These are phyloP conservation scores for Austroboletus festivus DNA, from an alignment of 768 basidiomycete species.

Conservation along the genomic window DNA sequence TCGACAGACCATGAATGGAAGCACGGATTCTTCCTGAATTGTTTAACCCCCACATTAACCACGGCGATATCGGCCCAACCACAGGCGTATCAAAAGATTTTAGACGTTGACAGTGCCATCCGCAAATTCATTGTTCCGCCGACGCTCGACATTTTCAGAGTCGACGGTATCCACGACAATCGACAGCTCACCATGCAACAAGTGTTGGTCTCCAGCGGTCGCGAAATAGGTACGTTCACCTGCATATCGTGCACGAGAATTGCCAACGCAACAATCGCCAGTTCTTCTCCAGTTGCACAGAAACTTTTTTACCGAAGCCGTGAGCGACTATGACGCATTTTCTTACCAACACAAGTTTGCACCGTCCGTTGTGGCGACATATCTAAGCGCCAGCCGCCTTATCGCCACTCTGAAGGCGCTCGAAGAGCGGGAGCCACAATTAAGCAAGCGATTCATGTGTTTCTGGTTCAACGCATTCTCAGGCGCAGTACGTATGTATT, in stretches of 20 bases:
- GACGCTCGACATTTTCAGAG: constrained; percentile 43
- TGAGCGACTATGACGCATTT: constrained; percentile 52
- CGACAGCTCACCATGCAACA: constrained; percentile 65
- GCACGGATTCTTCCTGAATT: constrained; percentile 58
- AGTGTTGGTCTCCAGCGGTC: constrained; percentile 55
- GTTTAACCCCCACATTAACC: constrained; percentile 61
- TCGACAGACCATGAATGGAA: constrained; percentile 68
- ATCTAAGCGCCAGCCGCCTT: constrained; percentile 54
- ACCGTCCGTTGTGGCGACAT: constrained; percentile 70
- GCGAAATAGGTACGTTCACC: constrained; percentile 52
- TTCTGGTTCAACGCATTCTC: constrained; percentile 78
- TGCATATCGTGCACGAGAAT: constrained; percentile 1
- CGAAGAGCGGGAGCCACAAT: constrained; percentile 54
- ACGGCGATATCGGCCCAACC: constrained; percentile 50
- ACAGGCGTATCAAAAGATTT: constrained; percentile 49
- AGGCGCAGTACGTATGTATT: constrained; percentile 51
- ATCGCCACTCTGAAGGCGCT: constrained; percentile 56
- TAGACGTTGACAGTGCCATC: constrained; percentile 51
- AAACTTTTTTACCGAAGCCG: constrained; percentile 62
- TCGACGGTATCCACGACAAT: constrained; percentile 36
- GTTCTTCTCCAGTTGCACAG: constrained; percentile 68
- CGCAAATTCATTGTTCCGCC: constrained; percentile 56
- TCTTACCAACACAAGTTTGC: constrained; percentile 60
- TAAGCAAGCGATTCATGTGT: constrained; percentile 63
- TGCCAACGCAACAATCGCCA: constrained; percentile 24